phyloP scores from a whole-genome alignment of 805 yeast genomes.

The Millerozyma miso region DNA sequence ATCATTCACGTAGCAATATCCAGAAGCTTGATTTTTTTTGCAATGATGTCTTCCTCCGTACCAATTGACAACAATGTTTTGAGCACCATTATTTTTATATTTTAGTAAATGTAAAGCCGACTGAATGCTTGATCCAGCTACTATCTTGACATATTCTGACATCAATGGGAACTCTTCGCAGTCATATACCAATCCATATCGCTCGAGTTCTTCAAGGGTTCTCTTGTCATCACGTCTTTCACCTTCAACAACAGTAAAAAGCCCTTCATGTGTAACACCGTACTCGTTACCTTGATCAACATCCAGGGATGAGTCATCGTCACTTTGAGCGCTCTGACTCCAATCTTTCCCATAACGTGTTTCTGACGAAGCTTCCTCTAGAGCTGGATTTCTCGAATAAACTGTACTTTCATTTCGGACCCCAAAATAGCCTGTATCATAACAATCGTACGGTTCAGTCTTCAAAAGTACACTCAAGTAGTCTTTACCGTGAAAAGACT shows the following conservation, averaged over 20 bases:
- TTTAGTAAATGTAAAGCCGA: constrained; percentile 37
- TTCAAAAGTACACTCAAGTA: constrained; percentile 41
- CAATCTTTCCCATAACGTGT: not conserved
- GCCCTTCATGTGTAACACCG: constrained; percentile 1
- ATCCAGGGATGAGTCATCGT: not conserved
- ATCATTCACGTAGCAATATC: constrained; percentile 74
- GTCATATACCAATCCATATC: constrained; percentile 54
- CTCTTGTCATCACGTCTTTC: constrained; percentile 7
- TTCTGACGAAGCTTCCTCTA: not conserved
- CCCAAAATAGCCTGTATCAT: too few species aligned
- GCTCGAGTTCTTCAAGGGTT: constrained; percentile 13
- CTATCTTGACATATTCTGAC: constrained; percentile 42
- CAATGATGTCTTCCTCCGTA: constrained; percentile 80
- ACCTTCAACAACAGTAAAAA: not conserved
- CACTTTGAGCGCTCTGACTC: not conserved
- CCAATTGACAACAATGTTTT: constrained; percentile 58
- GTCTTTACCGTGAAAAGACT: constrained; percentile 45
- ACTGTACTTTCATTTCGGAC: not conserved
- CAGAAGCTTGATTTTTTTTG: constrained; percentile 49
- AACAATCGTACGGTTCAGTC: not conserved
- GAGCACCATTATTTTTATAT: constrained; percentile 8
- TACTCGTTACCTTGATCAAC: not conserved
- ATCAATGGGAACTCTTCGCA: constrained; percentile 60
- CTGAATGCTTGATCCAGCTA: constrained; percentile 57
- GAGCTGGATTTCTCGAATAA: not conserved